A percentile compares a stretch with the other conserved stretches of the same genome.
Evolutionary conservation across 2,329 filamentous ascomycete genomes (phyloP).

Genomic region (Fusarium veterinarium): DNA sequence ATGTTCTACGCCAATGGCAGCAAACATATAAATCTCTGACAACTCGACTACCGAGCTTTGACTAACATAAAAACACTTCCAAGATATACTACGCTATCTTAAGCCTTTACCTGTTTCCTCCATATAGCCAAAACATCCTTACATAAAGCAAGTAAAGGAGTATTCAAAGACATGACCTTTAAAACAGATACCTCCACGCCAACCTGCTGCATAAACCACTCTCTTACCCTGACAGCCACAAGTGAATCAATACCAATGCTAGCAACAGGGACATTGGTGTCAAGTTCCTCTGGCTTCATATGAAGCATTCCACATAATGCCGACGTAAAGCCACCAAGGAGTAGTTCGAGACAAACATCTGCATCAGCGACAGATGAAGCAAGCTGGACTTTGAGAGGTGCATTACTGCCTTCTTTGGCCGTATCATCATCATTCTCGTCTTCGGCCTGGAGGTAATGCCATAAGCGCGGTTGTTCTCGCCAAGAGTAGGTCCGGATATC

Average conservation of each 20-base stretch:
- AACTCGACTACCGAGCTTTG: neutral
- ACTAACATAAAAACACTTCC: no score
- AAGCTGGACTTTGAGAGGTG: neutral
- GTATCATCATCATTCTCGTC: neutral
- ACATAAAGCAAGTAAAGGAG: neutral
- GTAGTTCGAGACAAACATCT: neutral
- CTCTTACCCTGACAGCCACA: neutral
- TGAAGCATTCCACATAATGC: neutral
- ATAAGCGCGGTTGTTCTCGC: neutral
- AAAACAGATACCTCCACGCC: neutral
- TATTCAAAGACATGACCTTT: neutral
- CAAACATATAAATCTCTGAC: neutral
- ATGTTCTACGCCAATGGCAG: neutral
- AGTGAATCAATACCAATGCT: neutral
- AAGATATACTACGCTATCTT: no score
- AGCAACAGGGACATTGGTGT: neutral
- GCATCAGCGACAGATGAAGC: neutral
- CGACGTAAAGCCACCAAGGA: neutral
- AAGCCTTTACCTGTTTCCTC: neutral
- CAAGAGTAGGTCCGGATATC: neutral
- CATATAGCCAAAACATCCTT: neutral
- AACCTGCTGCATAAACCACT: neutral
- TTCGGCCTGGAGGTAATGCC: neutral
- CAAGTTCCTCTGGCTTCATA: neutral
- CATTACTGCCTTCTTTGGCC: neutral